Base-by-base conservation (phyloP, 2,329 filamentous ascomycete genomes). In the Onygenales sp. region DNA sequence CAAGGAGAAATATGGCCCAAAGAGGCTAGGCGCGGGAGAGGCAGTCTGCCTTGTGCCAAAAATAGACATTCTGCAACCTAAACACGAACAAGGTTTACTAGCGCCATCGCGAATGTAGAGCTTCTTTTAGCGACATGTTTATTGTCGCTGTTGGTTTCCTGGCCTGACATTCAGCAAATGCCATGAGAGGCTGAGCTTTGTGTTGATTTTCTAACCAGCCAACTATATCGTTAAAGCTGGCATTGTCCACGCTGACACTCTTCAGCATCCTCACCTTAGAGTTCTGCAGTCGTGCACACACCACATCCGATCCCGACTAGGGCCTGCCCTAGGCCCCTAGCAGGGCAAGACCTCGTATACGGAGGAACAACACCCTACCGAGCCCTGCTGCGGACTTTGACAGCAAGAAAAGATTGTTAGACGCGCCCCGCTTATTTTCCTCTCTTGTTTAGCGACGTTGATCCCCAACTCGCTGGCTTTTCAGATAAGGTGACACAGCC, bases 41-140 rank as follows among this genome's bases (percentile, higher is more conserved):
- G 33, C 33, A 41, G 46, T 49, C 47, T 49, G 47, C 47, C 47
- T 49, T 17, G 47, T 8, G 33, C 47, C 27, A 39, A 49, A 49
- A 49, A 49, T 49, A 49, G 47, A 42, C 17, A 32, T 6, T 10
- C 36, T 32, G 36, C 47, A 49, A 49, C 47, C 32, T 42, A 49
- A 49, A 49, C 13, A 2, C n/a, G 17, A 47, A 32, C 14, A 31
- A 48, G 17, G 46, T 48, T 39, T 48, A 21, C 46, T 48, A 48
- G 46, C 35, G 46, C 35, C 2, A 6, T 21, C 14, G 11, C n/a
- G 7, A 11, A 14, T 9, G 9, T 14, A 11, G 45, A 48, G 33
- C 45, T 38, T 47, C 33, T 47, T 48, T 38, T 36, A 9, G 31
- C 33, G 31, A 35, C 32, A 33, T 27, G 21, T 27, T 27, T 27